These are phyloP conservation scores for Ophiostoma fasciatum DNA, from an alignment of 2,329 filamentous ascomycete genomes.

Conservation along the genomic window DNA sequence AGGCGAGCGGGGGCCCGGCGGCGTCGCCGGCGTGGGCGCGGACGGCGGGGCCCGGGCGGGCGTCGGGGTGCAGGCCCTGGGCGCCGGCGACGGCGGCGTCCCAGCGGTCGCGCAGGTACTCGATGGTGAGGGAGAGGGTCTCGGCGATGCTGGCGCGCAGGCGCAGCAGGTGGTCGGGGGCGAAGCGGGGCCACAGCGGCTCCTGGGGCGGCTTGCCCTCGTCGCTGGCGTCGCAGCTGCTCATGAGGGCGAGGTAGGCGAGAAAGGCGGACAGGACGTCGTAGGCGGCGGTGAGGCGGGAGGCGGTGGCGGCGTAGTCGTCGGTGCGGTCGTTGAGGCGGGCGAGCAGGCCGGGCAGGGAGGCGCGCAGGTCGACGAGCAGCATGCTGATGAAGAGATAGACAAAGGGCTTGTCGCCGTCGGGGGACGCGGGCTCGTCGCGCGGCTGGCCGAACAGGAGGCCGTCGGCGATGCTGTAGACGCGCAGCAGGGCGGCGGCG, in stretches of 20 bases:
- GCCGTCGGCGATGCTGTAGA: conserved; percentile 33
- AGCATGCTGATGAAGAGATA: conserved; percentile 51
- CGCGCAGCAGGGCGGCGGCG: conserved; percentile 40
- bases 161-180: conserved; percentile 44
- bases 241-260: conserved; percentile 41
- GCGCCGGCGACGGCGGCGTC: conserved; percentile 49
- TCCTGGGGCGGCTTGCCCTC: conserved; percentile 1
- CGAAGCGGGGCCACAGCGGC: conserved; percentile 16
- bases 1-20: conserved; percentile 31
- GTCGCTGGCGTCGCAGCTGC: conserved; percentile 31
- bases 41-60: conserved; percentile 21
- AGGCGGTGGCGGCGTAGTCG: conserved; percentile 34
- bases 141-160: conserved; percentile 46
- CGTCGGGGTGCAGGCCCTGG: conserved; percentile 43
- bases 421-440: conserved; percentile 7
- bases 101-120: conserved; percentile 56
- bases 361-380: conserved; percentile 49
- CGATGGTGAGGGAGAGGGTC: conserved; percentile 46
- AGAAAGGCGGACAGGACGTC: conserved; percentile 48
- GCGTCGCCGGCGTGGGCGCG: conserved; percentile 12
- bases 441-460: conserved; percentile 36
- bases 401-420: conserved; percentile 37
- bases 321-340: conserved; percentile 37
- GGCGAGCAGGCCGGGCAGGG: conserved; percentile 43
- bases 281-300: conserved; percentile 43